Evolutionary conservation across 225 moss, liverwort and hornwort species (phyloP).

Genomic region (Antitrichia curtipendula): DNA sequence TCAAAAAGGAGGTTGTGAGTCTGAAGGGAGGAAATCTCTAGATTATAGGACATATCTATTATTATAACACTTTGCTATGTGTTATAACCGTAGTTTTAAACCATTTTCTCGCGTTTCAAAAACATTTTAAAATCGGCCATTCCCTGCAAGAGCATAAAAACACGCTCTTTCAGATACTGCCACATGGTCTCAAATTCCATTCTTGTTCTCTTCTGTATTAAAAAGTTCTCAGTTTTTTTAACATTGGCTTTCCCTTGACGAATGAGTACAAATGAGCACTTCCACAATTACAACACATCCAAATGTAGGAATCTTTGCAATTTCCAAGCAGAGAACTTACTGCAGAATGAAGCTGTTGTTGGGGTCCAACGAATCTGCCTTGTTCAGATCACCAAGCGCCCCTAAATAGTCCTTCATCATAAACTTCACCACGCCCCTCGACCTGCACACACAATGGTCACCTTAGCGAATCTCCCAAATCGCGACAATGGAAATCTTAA

Average conservation of each 20-base stretch:
- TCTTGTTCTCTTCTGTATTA: background rate
- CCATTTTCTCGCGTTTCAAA: background rate
- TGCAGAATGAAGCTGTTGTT: constrained; percentile 50
- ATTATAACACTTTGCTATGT: background rate
- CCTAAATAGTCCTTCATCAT: constrained; percentile 36
- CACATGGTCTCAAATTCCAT: background rate
- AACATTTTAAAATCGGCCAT: background rate
- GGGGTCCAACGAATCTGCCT: constrained; percentile 38
- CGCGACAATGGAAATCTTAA: background rate
- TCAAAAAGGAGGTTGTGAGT: background rate
- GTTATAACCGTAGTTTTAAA: no score
- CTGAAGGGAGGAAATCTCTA: background rate
- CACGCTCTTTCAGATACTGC: background rate
- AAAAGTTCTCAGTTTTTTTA: background rate
- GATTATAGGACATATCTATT: background rate
- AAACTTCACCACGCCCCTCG: constrained; percentile 39
- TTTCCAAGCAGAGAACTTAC: background rate
- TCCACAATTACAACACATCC: background rate
- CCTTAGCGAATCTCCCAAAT: background rate
- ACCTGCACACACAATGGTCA: background rate
- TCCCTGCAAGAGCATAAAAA: background rate
- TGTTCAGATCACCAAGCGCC: constrained; percentile 27
- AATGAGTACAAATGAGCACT: background rate
- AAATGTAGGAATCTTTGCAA: background rate
- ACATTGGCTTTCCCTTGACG: background rate